Base-by-base conservation (phyloP, 2,329 filamentous ascomycete genomes). In the Botrytis sinoallii region DNA sequence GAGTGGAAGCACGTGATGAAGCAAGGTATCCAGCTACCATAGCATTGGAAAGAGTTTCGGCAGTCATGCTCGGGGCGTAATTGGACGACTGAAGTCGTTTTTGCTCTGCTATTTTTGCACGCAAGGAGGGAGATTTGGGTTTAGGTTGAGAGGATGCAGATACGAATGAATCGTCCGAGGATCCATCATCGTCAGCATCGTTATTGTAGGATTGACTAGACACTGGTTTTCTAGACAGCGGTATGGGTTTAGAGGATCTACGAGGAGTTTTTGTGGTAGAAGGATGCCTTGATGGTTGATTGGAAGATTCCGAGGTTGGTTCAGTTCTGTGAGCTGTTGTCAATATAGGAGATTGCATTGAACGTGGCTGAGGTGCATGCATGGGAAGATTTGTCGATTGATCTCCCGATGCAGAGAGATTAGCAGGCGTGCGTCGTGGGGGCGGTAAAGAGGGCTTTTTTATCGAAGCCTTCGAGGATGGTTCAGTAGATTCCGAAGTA, bases 21-120 rank as follows among this genome's bases (percentile, higher is more conserved):
- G 93, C 93, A 0, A 95, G 85, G 38, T 90, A 92, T 2, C 92
- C 90, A 3, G 92, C 92, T 78, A 95, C 87, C 74, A 95, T 93
- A 75, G 93, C 93, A 78, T 89, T 89, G 20, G 92, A 90, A 12
- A 95, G 87, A 0, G 90, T 90, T 74, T 91, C 87, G 16, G 93
- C 85, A 1, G 87, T 87, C 42, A 90, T 85, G n/a, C 52, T 70
- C 73, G 74, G 38, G 76, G 77, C 46, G 74, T 74, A 57, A 40
- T 73, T 40, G 29, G 78, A 77, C 16, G 65, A 59, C 73, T 77
- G 40, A 73, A 22, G 44, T 75, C 77, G 72, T 35, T 77, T 76
- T 74, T 77, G 74, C 22, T 73, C 63, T 78, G 52, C 78, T 75
- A 77, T 77, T 64, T 64, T 78, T 75, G 73, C 80, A 70, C 77